Evolutionary conservation across 139 green algal genomes (phyloP).

Genomic region (Chlorella vulgaris): DNA sequence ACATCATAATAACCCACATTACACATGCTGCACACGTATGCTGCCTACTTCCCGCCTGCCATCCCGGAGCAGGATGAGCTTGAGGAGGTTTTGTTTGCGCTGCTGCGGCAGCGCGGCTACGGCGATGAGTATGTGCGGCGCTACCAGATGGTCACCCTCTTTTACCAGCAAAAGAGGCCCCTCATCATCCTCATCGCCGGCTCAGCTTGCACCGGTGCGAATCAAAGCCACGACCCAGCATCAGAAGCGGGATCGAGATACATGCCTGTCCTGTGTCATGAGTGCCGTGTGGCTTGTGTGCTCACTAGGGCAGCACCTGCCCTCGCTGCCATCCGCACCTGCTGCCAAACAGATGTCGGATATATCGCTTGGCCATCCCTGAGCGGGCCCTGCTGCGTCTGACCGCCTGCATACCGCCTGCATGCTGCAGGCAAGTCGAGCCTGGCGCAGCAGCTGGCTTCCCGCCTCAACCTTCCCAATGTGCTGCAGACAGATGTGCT

Average conservation of each 20-base stretch:
- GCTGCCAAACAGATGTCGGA: too few species aligned
- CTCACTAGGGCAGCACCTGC: background rate
- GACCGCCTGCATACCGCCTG: too few species aligned
- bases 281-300: background rate
- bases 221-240: background rate
- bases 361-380: too few species aligned
- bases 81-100: constrained; percentile 79
- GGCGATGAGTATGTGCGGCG: constrained; percentile 74
- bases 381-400: too few species aligned
- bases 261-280: background rate
- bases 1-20: too few species aligned
- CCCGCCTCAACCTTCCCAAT: constrained; percentile 93
- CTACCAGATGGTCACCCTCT: constrained; percentile 85
- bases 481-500: constrained; percentile 91
- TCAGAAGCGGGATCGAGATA: background rate
- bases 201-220: constrained; percentile 71
- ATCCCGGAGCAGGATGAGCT: constrained; percentile 60
- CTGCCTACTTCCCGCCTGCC: background rate
- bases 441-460: constrained; percentile 89
- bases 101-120: constrained; percentile 79
- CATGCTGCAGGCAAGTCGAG: constrained; percentile 87
- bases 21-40: background rate
- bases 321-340: too few species aligned
- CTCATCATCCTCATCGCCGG: constrained; percentile 89
- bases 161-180: constrained; percentile 72